Evolutionary conservation across 1,139 yeast species (phyloP).

Genomic region (Arxiozyma slooffiae): DNA sequence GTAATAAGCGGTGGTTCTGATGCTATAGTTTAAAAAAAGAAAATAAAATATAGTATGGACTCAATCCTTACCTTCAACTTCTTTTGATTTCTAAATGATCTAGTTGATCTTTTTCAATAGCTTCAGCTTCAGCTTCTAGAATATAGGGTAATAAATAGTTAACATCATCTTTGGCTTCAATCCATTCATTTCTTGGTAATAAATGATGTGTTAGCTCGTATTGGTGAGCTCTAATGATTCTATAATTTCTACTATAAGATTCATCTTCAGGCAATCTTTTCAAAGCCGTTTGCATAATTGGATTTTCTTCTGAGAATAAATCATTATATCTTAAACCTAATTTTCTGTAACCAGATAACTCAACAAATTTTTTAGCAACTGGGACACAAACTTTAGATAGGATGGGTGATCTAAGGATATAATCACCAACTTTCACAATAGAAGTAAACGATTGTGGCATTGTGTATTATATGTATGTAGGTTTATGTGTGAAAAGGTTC

Average conservation of each 20-base stretch:
- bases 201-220: constrained; percentile 74
- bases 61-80: neutral
- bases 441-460: constrained; percentile 55
- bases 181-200: constrained; percentile 70
- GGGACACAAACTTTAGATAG: constrained; percentile 71
- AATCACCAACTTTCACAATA: constrained; percentile 72
- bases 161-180: constrained; percentile 73
- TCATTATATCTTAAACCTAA: constrained; percentile 88
- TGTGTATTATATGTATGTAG: constrained; percentile 1
- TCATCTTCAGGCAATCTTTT: constrained; percentile 77
- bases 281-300: constrained; percentile 77
- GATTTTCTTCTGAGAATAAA: constrained; percentile 77
- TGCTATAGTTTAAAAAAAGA: neutral
- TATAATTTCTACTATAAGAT: constrained; percentile 81
- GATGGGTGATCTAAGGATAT: constrained; percentile 70
- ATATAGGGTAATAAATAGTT: constrained; percentile 82
- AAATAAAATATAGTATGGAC: neutral
- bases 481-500: neutral
- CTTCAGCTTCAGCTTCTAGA: constrained; percentile 90
- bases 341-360: constrained; percentile 83
- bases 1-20: neutral
- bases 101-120: constrained; percentile 74
- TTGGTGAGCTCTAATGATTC: constrained; percentile 89
- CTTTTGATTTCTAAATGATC: constrained; percentile 48
- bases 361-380: constrained; percentile 61